Evolutionary conservation across 768 basidiomycete species (phyloP), one percentile per base, ranked within the genome.

Genomic region (Auriscalpium microsporum): DNA sequence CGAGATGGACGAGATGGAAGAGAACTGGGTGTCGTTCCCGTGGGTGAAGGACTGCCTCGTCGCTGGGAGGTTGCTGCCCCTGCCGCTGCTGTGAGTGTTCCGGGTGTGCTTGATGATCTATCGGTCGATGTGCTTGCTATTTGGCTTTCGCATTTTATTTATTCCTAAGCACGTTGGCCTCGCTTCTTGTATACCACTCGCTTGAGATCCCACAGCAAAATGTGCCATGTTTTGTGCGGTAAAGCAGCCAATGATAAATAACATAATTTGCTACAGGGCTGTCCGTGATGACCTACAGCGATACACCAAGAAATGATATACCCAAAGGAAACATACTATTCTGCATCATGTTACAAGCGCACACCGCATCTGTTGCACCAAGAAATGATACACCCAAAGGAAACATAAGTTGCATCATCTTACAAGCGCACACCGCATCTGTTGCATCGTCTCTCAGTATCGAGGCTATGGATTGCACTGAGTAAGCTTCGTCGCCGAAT

Each of bases 31-130:
- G 14, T 70, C 76, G 56, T 80, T 87, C 70, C 64, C 68, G 16
- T 92, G 87, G 87, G 79, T 92, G 42, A 93, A 92, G 67, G 79
- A 87, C 48, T 86, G 86, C 63, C 70, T 92, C 34, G 77, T 88
- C 57, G 77, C 84, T 14, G 83, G 84, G 13, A 73, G 82, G 35
- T 64, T 79, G 28, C 64, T 78, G 4, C 69, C 72, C 45, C 65
- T 71, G 10, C 46, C 45, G n/a, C 21, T 21, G 21, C 21, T 3
- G 21, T 21, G 21, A 21, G 21, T 21, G 21, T 1, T 3, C 21
- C 21, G 21, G 21, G 21, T 21, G 11, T 38, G 5, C 5, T 36
- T 16, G 14, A 14, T 4, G 36, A 51, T 51, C 16, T 35, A 40
- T 33, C 28, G 8, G 14, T 11, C 34, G 14, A 28, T 16, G 6